Percentiles rank a stretch among this genome's conserved stretches.
These are phyloP conservation scores for Cudoniella acicularis DNA, from an alignment of 495 filamentous ascomycete genomes.

Conservation along the genomic window DNA sequence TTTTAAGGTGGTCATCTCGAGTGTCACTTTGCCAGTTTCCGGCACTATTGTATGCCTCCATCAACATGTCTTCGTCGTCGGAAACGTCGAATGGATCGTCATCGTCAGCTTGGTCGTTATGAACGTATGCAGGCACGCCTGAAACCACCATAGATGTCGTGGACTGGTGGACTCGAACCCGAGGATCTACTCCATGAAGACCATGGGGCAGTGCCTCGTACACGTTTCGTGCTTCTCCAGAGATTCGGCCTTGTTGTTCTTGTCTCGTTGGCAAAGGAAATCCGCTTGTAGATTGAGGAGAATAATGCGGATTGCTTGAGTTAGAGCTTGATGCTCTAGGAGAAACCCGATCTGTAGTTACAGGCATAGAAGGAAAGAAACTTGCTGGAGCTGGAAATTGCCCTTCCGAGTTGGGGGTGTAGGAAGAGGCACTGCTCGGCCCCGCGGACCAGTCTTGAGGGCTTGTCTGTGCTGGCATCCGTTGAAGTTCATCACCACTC, in stretches of 20 bases:
- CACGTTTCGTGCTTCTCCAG: background rate
- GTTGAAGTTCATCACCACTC: background rate
- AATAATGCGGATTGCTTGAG: background rate
- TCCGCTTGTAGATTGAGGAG: background rate
- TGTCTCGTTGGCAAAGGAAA: background rate
- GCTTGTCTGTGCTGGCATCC: slow-evolving; percentile 3
- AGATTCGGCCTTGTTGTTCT: background rate
- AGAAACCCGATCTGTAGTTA: slow-evolving; percentile 2
- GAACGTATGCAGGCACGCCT: background rate
- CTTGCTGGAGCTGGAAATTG: slow-evolving; percentile 11
- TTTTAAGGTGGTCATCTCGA: slow-evolving; percentile 14
- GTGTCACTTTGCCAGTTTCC: slow-evolving; percentile 11
- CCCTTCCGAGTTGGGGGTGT: slow-evolving; percentile 13
- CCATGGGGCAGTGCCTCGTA: background rate
- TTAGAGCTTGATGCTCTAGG: background rate
- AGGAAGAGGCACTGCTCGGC: slow-evolving; percentile 16
- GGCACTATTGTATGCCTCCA: slow-evolving; percentile 34
- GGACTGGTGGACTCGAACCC: background rate
- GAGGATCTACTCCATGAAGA: background rate
- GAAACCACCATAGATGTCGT: background rate
- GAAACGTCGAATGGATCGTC: slow-evolving; percentile 66
- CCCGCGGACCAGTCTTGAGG: slow-evolving; percentile 14
- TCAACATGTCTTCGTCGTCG: slow-evolving; percentile 47
- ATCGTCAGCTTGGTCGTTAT: slow-evolving; percentile 28
- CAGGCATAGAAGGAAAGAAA: slow-evolving; percentile 4